phyloP scores from a whole-genome alignment of 192 early-diverging fungal species.

The Linnemannia zychae region DNA sequence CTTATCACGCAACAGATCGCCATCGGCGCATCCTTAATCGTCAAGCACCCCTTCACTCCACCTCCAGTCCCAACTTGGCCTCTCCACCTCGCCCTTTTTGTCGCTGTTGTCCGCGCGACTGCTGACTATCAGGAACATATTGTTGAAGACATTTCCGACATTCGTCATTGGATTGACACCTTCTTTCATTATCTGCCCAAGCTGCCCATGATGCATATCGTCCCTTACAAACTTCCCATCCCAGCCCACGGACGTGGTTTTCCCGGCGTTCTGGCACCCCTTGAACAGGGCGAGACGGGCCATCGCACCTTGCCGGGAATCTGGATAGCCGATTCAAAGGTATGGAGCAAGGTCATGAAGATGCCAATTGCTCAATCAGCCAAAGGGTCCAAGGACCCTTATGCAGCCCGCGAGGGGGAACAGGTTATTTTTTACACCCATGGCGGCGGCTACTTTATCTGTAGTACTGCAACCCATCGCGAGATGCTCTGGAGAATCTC shows the following conservation, averaged over 20 bases:
- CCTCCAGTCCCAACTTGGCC: slow-evolving; percentile 48
- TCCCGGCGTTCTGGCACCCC: slow-evolving; percentile 7
- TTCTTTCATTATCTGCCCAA: slow-evolving; percentile 48
- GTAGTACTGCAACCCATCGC: slow-evolving; percentile 63
- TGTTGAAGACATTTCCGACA: slow-evolving; percentile 37
- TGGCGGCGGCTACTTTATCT: slow-evolving; percentile 79
- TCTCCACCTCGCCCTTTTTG: slow-evolving; percentile 41
- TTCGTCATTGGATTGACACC: slow-evolving; percentile 31
- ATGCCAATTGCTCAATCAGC: slow-evolving; percentile 29
- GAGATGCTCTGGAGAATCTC: slow-evolving; percentile 62
- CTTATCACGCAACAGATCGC: slow-evolving; percentile 28
- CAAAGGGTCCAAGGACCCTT: slow-evolving; percentile 30
- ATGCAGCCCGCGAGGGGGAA: slow-evolving; percentile 49
- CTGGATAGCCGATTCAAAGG: slow-evolving; percentile 39
- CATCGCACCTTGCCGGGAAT: slow-evolving; percentile 22
- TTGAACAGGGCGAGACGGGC: slow-evolving; percentile 28
- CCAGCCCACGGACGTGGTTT: slow-evolving; percentile 26
- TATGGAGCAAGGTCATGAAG: slow-evolving; percentile 32
- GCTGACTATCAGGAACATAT: slow-evolving; percentile 40
- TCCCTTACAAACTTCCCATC: slow-evolving; percentile 27
- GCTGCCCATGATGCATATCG: slow-evolving; percentile 42
- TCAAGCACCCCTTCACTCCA: slow-evolving; percentile 37
- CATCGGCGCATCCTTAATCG: slow-evolving; percentile 32
- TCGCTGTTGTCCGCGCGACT: slow-evolving; percentile 22
- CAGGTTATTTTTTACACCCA: slow-evolving; percentile 75